phyloP scores from a whole-genome alignment of 495 filamentous ascomycete genomes.

The Talaromyces nanjingensis region DNA sequence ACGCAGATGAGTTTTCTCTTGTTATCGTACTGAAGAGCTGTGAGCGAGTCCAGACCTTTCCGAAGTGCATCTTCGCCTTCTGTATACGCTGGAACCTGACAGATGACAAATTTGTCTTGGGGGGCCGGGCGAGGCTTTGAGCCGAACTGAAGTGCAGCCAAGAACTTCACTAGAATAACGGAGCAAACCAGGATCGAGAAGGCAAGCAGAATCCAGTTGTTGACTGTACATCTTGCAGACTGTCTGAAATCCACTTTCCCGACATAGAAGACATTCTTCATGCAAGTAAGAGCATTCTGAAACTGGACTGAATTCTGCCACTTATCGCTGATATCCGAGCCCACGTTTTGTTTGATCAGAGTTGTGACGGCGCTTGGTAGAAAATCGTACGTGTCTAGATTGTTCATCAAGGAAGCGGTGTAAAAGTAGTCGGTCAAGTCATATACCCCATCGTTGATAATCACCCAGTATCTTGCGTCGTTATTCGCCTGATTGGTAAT shows the following conservation, averaged over 20 bases:
- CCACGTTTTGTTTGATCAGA: constrained; percentile 66
- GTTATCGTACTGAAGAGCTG: constrained; percentile 92
- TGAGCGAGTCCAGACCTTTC: constrained; percentile 89
- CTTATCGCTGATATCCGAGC: constrained; percentile 62
- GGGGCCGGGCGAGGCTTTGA: constrained; percentile 81
- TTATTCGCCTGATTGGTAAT: constrained; percentile 52
- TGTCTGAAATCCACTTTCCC: constrained; percentile 83
- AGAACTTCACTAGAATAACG: constrained; percentile 82
- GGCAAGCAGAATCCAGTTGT: constrained; percentile 83
- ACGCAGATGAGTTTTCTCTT: constrained; percentile 93
- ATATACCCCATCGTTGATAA: constrained; percentile 67
- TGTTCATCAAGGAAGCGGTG: constrained; percentile 49
- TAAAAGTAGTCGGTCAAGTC: constrained; percentile 89
- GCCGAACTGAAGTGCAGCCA: constrained; percentile 90
- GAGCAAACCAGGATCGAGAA: constrained; percentile 76
- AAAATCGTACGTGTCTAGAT: constrained; percentile 52
- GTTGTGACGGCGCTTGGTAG: constrained; percentile 56
- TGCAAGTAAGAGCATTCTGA: constrained; percentile 60
- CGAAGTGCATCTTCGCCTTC: constrained; percentile 92
- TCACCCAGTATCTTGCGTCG: constrained; percentile 69
- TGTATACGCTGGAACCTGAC: constrained; percentile 94
- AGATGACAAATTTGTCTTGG: constrained; percentile 98
- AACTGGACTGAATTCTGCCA: constrained; percentile 50
- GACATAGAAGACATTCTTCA: constrained; percentile 76
- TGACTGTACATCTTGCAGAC: constrained; percentile 69